Evolutionary conservation across 331 rosid genomes (phyloP), one percentile per base, ranked within the genome.

Genomic region (Quercus phellos): DNA sequence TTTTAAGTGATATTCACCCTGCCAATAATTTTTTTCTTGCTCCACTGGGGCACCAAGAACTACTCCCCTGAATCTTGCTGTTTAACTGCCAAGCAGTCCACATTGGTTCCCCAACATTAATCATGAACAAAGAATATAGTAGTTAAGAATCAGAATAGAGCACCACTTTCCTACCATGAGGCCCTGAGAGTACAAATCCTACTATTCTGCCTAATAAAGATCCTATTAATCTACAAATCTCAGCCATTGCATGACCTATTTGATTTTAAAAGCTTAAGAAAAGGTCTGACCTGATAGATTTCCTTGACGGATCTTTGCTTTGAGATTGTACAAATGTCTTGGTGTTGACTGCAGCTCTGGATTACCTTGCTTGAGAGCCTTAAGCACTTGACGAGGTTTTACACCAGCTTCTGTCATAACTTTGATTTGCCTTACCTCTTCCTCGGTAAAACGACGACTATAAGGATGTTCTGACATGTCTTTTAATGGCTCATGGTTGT

Each of bases 381-480:
- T 89, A 71, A 91, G 96, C 71, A 89, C 96, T 84, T 87, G 93
- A 24, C 96, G 89, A 54, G 96, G 96, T 77, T 89, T 91, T 71
- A 84, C 30, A 79, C 96, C 96, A 74, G 93, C 96, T 79, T 91
- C 92, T 10, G 93, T 89, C 96, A 91, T 89, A 53, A 73, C 24
- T 81, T 86, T 87, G 72, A 91, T 91, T 84, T 86, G 83, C 78
- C 80, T 89, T 3, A 91, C 88, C 84, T 91, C 93, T 51, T 89
- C 96, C 89, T 84, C 90, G 16, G 87, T 87, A 77, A 91, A 91
- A 46, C 93, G 93, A 67, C 93, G 90, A 78, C 93, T 86, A 82
- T 83, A 87, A 71, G 96, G 96, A 89, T 91, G 93, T 80, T 91
- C 90, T 34, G 96, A 89, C 89, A 89, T 91, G 82, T 91, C 93